A percentile compares a stretch with the other conserved stretches of the same genome.
phyloP scores from a whole-genome alignment of 805 yeast genomes.

The Tanozyma kutaoensis region DNA sequence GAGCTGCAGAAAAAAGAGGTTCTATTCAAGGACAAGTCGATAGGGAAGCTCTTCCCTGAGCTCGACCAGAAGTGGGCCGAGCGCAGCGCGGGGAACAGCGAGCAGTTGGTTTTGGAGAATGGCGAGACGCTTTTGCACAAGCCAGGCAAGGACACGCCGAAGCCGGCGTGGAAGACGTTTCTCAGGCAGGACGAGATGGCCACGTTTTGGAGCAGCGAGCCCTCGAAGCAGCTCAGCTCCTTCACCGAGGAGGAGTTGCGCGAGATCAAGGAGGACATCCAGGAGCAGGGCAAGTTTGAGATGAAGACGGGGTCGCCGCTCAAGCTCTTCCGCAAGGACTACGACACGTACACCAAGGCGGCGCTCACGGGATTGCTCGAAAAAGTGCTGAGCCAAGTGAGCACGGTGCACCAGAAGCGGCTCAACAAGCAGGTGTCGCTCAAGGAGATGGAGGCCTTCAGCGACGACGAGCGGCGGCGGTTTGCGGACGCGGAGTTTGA shows the following conservation, averaged over 20 bases:
- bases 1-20: no score
- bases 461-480: no score
- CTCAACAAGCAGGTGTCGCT: no score
- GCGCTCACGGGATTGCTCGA: slow-evolving; percentile 7
- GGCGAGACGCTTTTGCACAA: slow-evolving; percentile 1
- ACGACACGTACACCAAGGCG: slow-evolving; percentile 27
- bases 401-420: slow-evolving; percentile 8
- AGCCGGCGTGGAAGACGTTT: slow-evolving; percentile 2
- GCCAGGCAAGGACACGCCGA: slow-evolving; percentile 1
- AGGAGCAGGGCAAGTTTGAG: slow-evolving; percentile 10
- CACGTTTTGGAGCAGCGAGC: slow-evolving; percentile 1
- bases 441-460: no score
- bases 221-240: slow-evolving; percentile 2
- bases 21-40: slow-evolving; percentile 1
- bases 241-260: slow-evolving; percentile 9
- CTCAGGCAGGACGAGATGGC: slow-evolving; percentile 1
- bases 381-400: slow-evolving; percentile 6
- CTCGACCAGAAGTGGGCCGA: slow-evolving; percentile 21
- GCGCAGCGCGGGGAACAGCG: background rate
- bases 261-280: slow-evolving; percentile 11
- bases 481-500: no score
- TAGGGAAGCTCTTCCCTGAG: slow-evolving; percentile 5
- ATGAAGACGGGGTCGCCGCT: slow-evolving; percentile 21
- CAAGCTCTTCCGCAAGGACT: slow-evolving; percentile 23
- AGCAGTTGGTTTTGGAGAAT: background rate